These are phyloP conservation scores for Ogataea methylovora DNA, from an alignment of 805 yeast species.

Conservation along the genomic window DNA sequence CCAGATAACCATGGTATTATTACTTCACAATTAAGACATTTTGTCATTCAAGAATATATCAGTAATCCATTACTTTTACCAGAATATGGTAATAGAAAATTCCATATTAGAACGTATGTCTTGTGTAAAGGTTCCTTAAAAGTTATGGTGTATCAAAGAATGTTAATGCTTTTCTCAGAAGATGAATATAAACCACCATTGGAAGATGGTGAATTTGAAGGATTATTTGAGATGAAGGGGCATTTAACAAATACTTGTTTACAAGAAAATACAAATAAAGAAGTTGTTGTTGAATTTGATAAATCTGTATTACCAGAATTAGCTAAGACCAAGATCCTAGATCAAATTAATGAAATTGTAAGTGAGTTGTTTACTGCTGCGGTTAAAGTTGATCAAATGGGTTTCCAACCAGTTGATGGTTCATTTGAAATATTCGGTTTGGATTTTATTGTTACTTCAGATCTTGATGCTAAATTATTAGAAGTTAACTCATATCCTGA, in stretches of 20 bases:
- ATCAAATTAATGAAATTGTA: constrained; percentile 52
- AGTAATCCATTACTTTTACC: constrained; percentile 58
- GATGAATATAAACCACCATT: constrained; percentile 34
- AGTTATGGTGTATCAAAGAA: constrained; percentile 74
- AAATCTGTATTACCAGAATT: constrained; percentile 31
- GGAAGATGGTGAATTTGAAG: constrained; percentile 19
- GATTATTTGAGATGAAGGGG: constrained; percentile 45
- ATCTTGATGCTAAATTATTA: constrained; percentile 49
- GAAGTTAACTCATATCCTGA: constrained; percentile 96
- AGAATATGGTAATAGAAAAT: constrained; percentile 60
- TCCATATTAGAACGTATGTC: constrained; percentile 84
- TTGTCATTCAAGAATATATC: constrained; percentile 80
- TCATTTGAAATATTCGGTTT: constrained; percentile 86
- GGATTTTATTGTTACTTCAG: constrained; percentile 69
- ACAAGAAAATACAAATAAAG: constrained; percentile 37
- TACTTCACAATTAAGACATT: constrained; percentile 83
- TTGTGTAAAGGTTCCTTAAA: constrained; percentile 64
- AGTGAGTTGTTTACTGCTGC: constrained; percentile 80
- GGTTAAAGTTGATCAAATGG: constrained; percentile 67
- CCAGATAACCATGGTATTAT: constrained; percentile 55
- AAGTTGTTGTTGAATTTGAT: constrained; percentile 59
- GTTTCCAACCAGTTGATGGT: constrained; percentile 73
- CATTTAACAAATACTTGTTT: constrained; percentile 94
- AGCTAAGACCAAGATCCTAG: constrained; percentile 34
- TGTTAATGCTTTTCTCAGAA: constrained; percentile 77